A percentile compares a stretch with the other conserved stretches of the same genome.
Evolutionary conservation across 306 rosid genomes (phyloP).

Genomic region (Inga leiocalycina): DNA sequence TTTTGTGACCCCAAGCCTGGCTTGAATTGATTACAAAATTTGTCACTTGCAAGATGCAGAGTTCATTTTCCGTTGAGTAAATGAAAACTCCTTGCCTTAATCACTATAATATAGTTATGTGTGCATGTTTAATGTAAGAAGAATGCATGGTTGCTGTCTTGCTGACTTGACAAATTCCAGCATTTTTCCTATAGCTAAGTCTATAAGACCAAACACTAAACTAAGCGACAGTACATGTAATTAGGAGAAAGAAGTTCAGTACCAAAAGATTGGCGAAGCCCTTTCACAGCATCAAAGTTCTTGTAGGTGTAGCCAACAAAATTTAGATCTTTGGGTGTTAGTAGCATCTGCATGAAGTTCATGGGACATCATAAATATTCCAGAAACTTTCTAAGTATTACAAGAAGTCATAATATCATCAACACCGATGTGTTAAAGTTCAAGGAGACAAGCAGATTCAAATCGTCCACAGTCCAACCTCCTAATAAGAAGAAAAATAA

Average conservation of each 20-base stretch:
- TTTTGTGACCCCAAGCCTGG: slow-evolving; percentile 16
- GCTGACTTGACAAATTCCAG: slow-evolving; percentile 6
- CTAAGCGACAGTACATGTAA: slow-evolving; percentile 7
- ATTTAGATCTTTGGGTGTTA: slow-evolving; percentile 92
- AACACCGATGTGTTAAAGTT: not conserved
- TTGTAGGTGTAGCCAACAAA: slow-evolving; percentile 98
- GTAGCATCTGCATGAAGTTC: slow-evolving; percentile 70
- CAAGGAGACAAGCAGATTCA: slow-evolving; percentile 8
- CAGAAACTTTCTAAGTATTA: slow-evolving; percentile 24
- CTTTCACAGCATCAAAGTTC: slow-evolving; percentile 97
- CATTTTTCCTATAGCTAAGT: slow-evolving; percentile 23
- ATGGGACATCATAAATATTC: slow-evolving; percentile 24
- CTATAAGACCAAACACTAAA: slow-evolving; percentile 23
- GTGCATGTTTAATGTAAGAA: slow-evolving; percentile 15
- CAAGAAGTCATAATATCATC: slow-evolving; percentile 5
- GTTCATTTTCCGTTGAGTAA: not conserved
- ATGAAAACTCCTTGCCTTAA: not conserved
- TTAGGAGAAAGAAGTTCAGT: slow-evolving; percentile 38
- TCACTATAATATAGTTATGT: not conserved
- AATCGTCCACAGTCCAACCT: not conserved
- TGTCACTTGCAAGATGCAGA: not conserved
- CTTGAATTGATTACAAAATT: slow-evolving; percentile 8
- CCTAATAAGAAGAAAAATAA: slow-evolving; percentile 12
- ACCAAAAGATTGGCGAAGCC: slow-evolving; percentile 82
- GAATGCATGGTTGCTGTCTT: slow-evolving; percentile 26